Evolutionary conservation across 768 basidiomycete species (phyloP).

Genomic region (Suillus subluteus): DNA sequence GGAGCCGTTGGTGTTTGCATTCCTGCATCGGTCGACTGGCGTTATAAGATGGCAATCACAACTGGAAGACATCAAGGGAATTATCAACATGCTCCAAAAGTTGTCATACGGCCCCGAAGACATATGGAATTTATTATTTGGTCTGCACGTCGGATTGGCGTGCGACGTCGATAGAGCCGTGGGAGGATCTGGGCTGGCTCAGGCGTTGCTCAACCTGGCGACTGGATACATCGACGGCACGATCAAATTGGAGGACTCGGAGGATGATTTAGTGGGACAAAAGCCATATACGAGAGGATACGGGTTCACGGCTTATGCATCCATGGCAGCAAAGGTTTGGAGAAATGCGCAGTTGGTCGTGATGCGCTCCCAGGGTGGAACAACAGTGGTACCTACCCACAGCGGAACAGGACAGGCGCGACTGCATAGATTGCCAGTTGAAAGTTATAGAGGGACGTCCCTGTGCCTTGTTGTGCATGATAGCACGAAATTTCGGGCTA

Average conservation of each 20-base stretch:
- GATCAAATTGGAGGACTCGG: background rate
- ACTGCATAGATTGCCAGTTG: constrained; percentile 11
- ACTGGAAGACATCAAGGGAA: constrained; percentile 10
- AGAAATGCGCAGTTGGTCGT: constrained; percentile 4
- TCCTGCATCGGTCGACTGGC: constrained; percentile 12
- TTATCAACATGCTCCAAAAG: constrained; percentile 7
- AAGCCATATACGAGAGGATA: constrained; percentile 11
- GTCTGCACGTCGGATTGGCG: constrained; percentile 10
- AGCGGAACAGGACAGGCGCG: constrained; percentile 11
- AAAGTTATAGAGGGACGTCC: constrained; percentile 5
- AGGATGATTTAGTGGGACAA: constrained; percentile 10
- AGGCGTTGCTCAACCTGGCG: constrained; percentile 6
- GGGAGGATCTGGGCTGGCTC: constrained; percentile 9
- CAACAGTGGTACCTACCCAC: constrained; percentile 8
- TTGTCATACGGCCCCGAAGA: constrained; percentile 5
- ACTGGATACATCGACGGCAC: constrained; percentile 11
- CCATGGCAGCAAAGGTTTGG: constrained; percentile 13
- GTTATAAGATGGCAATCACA: constrained; percentile 12
- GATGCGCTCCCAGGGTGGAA: constrained; percentile 12
- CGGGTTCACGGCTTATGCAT: constrained; percentile 11
- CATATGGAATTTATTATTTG: constrained; percentile 12
- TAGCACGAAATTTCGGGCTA: constrained; percentile 8
- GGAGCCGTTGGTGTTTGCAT: constrained; percentile 10
- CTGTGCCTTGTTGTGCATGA: constrained; percentile 12
- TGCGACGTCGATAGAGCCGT: constrained; percentile 8